phyloP scores from a whole-genome alignment of 495 filamentous ascomycete genomes.

The Daldinia bambusicola region DNA sequence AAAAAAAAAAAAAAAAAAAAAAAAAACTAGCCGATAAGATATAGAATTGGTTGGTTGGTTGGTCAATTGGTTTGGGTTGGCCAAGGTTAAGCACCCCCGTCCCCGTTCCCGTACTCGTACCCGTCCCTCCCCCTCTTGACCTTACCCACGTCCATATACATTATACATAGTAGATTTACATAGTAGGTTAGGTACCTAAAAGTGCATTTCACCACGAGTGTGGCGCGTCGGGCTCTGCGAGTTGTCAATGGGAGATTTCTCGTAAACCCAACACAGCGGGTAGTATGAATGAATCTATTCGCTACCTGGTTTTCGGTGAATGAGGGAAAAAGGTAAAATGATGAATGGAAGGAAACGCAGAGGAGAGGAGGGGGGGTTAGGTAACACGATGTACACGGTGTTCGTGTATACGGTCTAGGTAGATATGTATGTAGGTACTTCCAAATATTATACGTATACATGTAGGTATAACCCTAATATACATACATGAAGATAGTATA shows the following conservation, averaged over 20 bases:
- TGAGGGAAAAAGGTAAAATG: neutral
- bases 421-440: too few relatives aligned
- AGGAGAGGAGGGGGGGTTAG: neutral
- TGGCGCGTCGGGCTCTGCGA: conserved; percentile 10
- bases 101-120: too few relatives aligned
- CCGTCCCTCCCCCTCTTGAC: neutral
- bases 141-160: neutral
- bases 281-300: conserved; percentile 5
- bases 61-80: neutral
- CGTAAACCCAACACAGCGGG: conserved; percentile 2
- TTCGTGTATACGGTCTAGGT: neutral
- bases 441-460: neutral
- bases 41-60: conserved; percentile 2
- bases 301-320: conserved; percentile 22
- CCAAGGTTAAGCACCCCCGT: neutral
- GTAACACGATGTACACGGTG: neutral
- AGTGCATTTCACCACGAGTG: conserved; percentile 3
- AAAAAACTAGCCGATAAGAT: conserved; percentile 18
- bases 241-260: conserved; percentile 22
- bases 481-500: too few relatives aligned
- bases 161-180: too few relatives aligned
- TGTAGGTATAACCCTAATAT: neutral
- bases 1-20: neutral
- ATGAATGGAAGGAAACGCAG: neutral
- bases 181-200: neutral